Evolutionary conservation across 2,329 filamentous ascomycete species (phyloP).

Genomic region (Leptodontidium sp.): DNA sequence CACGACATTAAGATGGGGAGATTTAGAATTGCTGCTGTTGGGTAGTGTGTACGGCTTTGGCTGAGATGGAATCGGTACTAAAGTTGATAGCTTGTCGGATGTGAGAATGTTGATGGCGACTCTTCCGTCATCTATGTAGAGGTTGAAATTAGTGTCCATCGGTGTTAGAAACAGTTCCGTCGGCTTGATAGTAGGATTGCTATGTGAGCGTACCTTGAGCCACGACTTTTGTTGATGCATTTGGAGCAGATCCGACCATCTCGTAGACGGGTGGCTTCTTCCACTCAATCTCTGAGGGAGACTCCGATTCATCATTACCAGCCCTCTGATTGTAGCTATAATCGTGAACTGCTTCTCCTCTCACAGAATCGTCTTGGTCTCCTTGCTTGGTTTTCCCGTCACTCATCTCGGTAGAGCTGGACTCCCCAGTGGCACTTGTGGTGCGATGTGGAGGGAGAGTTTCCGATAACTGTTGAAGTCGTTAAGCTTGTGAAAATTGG

Average conservation of each 20-base stretch:
- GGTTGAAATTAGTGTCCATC: background rate
- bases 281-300: background rate
- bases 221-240: background rate
- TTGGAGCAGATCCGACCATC: background rate
- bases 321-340: background rate
- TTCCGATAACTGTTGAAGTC: no score
- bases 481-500: no score
- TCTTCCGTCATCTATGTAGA: background rate
- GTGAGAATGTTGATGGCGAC: background rate
- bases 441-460: no score
- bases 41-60: conserved; percentile 49
- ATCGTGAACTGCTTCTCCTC: background rate
- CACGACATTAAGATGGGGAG: conserved; percentile 49
- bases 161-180: background rate
- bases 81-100: background rate
- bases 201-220: background rate
- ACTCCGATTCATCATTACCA: background rate
- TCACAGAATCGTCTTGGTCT: background rate
- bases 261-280: background rate
- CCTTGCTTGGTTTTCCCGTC: background rate
- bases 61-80: background rate
- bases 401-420: background rate
- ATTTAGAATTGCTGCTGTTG: conserved; percentile 56
- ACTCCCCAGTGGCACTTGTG: no score
- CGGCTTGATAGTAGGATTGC: background rate